phyloP scores from a whole-genome alignment of 306 rosid species.

The Sicyos edulis region DNA sequence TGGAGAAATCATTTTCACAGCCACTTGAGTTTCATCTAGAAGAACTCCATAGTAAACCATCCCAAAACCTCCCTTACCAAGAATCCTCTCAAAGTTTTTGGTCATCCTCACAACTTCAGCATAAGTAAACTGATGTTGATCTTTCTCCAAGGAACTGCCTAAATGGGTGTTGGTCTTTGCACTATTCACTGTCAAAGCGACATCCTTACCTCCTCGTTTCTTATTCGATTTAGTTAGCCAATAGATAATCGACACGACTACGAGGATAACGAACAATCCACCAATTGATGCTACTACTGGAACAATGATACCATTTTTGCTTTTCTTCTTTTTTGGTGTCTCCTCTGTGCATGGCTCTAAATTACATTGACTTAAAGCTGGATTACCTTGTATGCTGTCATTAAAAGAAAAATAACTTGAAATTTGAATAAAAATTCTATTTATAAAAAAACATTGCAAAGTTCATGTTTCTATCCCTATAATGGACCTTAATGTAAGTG shows the following conservation, averaged over 20 bases:
- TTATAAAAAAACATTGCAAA: too few species aligned
- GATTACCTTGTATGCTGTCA: too few species aligned
- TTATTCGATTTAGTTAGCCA: constrained; percentile 23
- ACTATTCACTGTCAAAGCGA: too few species aligned
- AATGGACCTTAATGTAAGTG: constrained; percentile 31
- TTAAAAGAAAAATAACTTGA: too few species aligned
- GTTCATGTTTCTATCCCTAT: too few species aligned
- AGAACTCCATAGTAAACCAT: constrained; percentile 37
- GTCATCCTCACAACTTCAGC: too few species aligned
- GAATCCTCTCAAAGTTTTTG: too few species aligned
- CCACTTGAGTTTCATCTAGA: constrained; percentile 40
- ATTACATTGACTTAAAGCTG: too few species aligned
- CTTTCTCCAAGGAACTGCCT: too few species aligned
- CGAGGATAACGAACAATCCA: constrained; percentile 36
- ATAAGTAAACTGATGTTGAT: too few species aligned
- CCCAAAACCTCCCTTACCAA: constrained; percentile 40
- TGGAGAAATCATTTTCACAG: constrained; percentile 46
- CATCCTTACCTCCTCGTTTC: not conserved
- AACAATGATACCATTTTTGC: constrained; percentile 19
- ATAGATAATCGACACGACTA: constrained; percentile 19
- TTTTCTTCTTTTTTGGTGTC: not conserved
- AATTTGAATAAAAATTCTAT: too few species aligned
- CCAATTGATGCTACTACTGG: constrained; percentile 45
- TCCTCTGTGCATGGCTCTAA: constrained; percentile 20
- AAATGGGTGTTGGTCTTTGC: too few species aligned